Conservation (phyloP, 495 filamentous ascomycete species). For the Barbatosphaeria neglecta region DNA sequence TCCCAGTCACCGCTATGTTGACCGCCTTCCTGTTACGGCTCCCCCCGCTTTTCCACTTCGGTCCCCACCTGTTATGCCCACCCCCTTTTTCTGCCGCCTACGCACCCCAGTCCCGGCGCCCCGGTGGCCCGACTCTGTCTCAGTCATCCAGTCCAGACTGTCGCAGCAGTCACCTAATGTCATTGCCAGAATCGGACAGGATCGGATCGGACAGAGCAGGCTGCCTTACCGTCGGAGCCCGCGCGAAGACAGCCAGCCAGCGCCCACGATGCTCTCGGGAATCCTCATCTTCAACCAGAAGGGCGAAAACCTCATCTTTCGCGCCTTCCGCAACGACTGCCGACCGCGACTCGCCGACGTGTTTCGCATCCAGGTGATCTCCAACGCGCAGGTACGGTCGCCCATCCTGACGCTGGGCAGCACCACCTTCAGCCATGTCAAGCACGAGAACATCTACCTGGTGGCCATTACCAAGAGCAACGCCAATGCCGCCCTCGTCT, state of each 20-base stretch:
- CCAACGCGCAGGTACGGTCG: constrained; percentile 93
- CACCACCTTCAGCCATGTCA: constrained; percentile 98
- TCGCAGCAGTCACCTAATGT: too few relatives aligned
- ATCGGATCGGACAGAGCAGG: too few relatives aligned
- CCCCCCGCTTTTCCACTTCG: too few relatives aligned
- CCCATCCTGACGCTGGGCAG: constrained; percentile 95
- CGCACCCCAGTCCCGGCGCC: too few relatives aligned
- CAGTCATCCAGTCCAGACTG: too few relatives aligned
- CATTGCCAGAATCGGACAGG: too few relatives aligned
- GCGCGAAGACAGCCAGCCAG: too few relatives aligned
- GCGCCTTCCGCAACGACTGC: constrained; percentile 95
- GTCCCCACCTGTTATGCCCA: too few relatives aligned
- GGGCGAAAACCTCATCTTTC: constrained; percentile 98
- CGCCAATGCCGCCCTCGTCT: constrained; percentile 96
- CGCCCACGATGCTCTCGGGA: constrained; percentile 73
- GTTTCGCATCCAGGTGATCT: constrained; percentile 99
- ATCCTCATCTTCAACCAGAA: constrained; percentile 99
- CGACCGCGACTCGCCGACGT: constrained; percentile 94
- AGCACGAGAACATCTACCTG: constrained; percentile 98
- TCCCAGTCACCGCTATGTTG: too few relatives aligned
- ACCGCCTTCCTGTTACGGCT: too few relatives aligned
- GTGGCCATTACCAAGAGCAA: constrained; percentile 98
- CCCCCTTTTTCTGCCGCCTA: too few relatives aligned
- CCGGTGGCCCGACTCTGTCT: too few relatives aligned
- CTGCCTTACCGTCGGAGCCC: neutral